Conservation (phyloP, 306 rosid species). For the Mimosa pudica region DNA sequence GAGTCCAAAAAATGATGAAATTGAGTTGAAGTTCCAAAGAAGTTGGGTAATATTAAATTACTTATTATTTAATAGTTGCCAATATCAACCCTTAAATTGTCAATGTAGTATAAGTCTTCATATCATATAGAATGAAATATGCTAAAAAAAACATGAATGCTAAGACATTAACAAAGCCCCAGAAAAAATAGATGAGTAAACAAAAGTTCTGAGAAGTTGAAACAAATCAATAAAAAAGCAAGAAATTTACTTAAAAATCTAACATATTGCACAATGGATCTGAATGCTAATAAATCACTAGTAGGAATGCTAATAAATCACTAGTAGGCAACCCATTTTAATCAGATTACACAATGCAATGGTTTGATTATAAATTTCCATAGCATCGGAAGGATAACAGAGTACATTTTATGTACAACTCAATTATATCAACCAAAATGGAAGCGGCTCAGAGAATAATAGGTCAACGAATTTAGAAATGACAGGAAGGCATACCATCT, state of each 20-base stretch:
- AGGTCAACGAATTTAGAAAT: conserved; percentile 1
- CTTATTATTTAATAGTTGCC: too few species aligned
- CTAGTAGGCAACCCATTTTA: not conserved
- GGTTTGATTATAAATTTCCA: not conserved
- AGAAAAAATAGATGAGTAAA: too few species aligned
- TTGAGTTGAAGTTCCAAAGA: too few species aligned
- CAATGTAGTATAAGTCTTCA: too few species aligned
- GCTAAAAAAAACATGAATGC: too few species aligned
- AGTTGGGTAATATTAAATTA: too few species aligned
- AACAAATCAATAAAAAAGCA: not conserved
- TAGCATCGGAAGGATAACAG: not conserved
- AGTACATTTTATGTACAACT: not conserved
- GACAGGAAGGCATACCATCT: conserved; percentile 38
- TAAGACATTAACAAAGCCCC: too few species aligned
- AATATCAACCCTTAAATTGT: too few species aligned
- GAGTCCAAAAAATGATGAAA: too few species aligned
- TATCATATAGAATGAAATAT: too few species aligned
- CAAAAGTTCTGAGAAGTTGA: not conserved
- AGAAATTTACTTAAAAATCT: not conserved
- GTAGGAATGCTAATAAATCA: not conserved
- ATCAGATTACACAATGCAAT: not conserved
- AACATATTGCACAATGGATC: not conserved
- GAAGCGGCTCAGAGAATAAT: not conserved
- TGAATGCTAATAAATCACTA: not conserved
- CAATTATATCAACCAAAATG: too few species aligned